Evolutionary conservation across 2,329 filamentous ascomycete genomes (phyloP), one percentile per base, ranked within the genome.

Genomic region (Monilinia fructicola): DNA sequence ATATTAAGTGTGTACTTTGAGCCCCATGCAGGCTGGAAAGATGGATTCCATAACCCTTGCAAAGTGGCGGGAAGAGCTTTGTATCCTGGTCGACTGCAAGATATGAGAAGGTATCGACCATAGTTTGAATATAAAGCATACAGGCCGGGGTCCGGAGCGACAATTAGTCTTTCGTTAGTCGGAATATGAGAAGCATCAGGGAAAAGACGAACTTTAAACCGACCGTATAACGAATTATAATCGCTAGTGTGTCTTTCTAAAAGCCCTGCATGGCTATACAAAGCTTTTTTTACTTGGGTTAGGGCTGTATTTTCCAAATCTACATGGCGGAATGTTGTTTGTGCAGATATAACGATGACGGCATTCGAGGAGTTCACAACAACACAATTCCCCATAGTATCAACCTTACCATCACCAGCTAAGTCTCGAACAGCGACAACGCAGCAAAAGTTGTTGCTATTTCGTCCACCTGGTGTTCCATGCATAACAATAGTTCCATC

Each of bases 1-100:
- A 84, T 82, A 68, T 84, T 83, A 69, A 83, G 81, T 0, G 82
- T 84, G 66, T 79, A 82, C 68, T 81, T 83, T 31, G 76, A 78
- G 4, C 81, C 81, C 81, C 82, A 83, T 0, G 79, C 74, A 7
- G 79, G 79, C 12, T 76, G 70, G 65, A 80, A 80, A 6, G 76
- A 75, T 0, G 76, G 73, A 59, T 81, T 81, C 80, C 79, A 81
- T 44, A 82, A 76, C 0, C 79, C 80, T 69, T 83, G 80, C 0
- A 81, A 76, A 53, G 77, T 82, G 1, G 80, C 78, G 5, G 80
- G 80, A 5, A 82, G 72, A 14, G 71, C 66, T 60, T 73, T 73
- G 38, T 66, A 26, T 16, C 70, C 73, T 38, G 73, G 68, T 54
- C 74, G 72, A 54, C 72, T 76, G n/a, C 74, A 76, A 7, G 76